A percentile compares a stretch with the other conserved stretches of the same genome.
These are phyloP conservation scores for Obelidium mucronatum DNA, from an alignment of 192 early-diverging fungal genomes.

Conservation along the genomic window DNA sequence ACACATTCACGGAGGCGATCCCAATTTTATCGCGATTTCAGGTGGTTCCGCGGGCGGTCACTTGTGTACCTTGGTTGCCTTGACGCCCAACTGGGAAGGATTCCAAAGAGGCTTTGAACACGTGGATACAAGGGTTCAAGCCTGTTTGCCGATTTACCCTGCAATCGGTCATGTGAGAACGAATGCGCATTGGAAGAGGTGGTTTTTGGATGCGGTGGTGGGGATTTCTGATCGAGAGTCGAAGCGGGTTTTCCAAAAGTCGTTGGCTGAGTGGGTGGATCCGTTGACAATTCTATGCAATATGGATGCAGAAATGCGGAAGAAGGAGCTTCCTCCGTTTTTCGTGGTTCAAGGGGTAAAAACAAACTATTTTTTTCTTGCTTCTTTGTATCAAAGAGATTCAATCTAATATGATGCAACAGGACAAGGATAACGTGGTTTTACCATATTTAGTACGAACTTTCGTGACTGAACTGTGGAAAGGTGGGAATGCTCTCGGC, in stretches of 20 bases:
- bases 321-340: slow-evolving; percentile 40
- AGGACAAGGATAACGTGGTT: slow-evolving; percentile 42
- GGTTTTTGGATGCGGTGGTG: slow-evolving; percentile 56
- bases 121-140: slow-evolving; percentile 63
- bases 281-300: slow-evolving; percentile 35
- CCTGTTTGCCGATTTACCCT: slow-evolving; percentile 57
- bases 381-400: neutral
- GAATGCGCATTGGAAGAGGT: slow-evolving; percentile 46
- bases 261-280: slow-evolving; percentile 39
- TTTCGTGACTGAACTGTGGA: slow-evolving; percentile 37
- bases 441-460: slow-evolving; percentile 38
- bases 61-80: slow-evolving; percentile 59
- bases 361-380: neutral
- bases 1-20: slow-evolving; percentile 68
- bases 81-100: slow-evolving; percentile 55
- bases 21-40: slow-evolving; percentile 64
- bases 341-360: slow-evolving; percentile 47
- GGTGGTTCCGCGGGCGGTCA: slow-evolving; percentile 68
- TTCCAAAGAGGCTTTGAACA: slow-evolving; percentile 36
- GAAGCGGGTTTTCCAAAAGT: neutral
- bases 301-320: slow-evolving; percentile 31
- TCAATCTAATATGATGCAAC: neutral
- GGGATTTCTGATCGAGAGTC: slow-evolving; percentile 9
- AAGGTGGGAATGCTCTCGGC: neutral
- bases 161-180: slow-evolving; percentile 55